phyloP scores from a whole-genome alignment of 129 eudicot genomes.

The Artemisia tridentata region DNA sequence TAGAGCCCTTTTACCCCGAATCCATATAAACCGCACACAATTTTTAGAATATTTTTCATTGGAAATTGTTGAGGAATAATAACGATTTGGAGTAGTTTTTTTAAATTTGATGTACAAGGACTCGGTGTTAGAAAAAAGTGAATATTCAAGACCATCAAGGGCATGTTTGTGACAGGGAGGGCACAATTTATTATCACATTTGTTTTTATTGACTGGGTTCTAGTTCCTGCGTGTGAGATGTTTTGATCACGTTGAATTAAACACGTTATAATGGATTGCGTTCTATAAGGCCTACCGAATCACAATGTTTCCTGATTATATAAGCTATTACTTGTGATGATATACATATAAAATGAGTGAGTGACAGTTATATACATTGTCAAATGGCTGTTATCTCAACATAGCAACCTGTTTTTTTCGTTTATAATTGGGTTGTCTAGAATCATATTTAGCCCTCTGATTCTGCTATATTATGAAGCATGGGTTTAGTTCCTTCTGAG shows the following conservation, averaged over 20 bases:
- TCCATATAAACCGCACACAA: not conserved
- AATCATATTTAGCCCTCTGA: not conserved
- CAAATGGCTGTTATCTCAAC: not conserved
- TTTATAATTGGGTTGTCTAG: too few species aligned
- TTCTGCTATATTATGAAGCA: conserved; percentile 8
- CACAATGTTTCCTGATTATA: not conserved
- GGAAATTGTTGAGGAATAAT: not conserved
- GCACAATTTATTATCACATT: too few species aligned
- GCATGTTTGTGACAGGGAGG: too few species aligned
- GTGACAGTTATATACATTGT: not conserved
- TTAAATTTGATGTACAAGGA: too few species aligned
- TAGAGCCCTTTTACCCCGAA: conserved; percentile 1
- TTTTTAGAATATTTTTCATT: not conserved
- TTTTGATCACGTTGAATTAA: too few species aligned
- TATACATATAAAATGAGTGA: not conserved
- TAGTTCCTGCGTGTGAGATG: too few species aligned
- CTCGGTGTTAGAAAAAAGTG: too few species aligned
- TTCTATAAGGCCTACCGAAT: not conserved
- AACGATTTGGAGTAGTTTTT: not conserved
- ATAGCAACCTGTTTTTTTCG: not conserved
- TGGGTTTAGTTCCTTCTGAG: not conserved
- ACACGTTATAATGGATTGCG: not conserved
- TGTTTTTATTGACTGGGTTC: not conserved
- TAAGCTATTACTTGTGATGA: not conserved
- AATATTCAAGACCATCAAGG: too few species aligned